Conservation (phyloP, 129 eudicot species). For the Tagetes erecta region DNA sequence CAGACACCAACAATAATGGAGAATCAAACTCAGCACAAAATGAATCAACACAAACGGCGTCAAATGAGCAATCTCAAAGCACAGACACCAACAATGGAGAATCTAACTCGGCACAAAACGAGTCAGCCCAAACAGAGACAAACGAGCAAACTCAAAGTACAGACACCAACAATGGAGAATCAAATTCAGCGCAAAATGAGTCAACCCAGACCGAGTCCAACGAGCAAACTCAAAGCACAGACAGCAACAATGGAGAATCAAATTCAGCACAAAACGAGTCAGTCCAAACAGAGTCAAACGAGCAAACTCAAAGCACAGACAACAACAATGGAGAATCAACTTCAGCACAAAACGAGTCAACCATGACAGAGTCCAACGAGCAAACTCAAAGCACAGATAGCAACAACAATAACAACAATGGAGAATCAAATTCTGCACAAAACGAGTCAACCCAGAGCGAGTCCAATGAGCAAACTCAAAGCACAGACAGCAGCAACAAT, state of each 20-base stretch:
- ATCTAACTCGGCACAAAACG: constrained; percentile 26
- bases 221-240: constrained; percentile 29
- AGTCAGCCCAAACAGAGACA: constrained; percentile 32
- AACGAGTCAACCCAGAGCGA: constrained; percentile 37
- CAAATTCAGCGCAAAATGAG: constrained; percentile 28
- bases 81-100: constrained; percentile 29
- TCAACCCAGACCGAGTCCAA: constrained; percentile 38
- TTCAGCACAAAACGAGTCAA: constrained; percentile 37
- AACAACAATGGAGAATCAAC: constrained; percentile 9
- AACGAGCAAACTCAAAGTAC: constrained; percentile 30
- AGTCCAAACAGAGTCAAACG: constrained; percentile 29
- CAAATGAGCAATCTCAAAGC: constrained; percentile 29
- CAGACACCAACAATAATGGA: constrained; percentile 17
- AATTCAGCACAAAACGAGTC: constrained; percentile 31
- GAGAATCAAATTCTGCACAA: constrained; percentile 24
- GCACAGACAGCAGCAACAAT: constrained; percentile 22
- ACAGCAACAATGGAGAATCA: constrained; percentile 25
- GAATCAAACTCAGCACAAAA: constrained; percentile 29
- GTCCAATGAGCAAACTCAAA: constrained; percentile 32
- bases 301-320: constrained; percentile 30
- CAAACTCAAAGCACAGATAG: constrained; percentile 31
- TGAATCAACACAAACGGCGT: constrained; percentile 35
- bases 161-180: constrained; percentile 19
- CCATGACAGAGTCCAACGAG: constrained; percentile 32
- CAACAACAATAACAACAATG: neutral